Base-by-base conservation (phyloP, 495 filamentous ascomycete species). In the Glutinoglossum americanum region DNA sequence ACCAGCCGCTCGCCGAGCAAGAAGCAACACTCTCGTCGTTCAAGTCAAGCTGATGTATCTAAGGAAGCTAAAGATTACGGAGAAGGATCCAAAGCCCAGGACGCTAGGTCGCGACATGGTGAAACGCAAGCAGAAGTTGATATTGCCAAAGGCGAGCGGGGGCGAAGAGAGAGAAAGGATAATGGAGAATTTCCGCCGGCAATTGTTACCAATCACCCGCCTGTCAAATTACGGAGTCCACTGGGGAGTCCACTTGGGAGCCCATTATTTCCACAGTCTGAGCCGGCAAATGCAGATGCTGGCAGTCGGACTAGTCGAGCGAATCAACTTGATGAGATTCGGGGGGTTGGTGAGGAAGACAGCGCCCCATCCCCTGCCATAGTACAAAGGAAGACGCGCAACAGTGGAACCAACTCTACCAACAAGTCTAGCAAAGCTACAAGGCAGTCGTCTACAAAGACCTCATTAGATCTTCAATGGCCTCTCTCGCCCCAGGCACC, bases 341-440 rank as follows among this genome's bases (percentile, higher is more conserved):
- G 23, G n/a, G 53, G 15, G n/a, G 48, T 35, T 26, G 57, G 57
- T 41, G 56, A 53, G 13, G 35, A 56, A 19, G 55, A 57, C 21
- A 56, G 27, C 21, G 57, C 57, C 19, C 57, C 57, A 28, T 54
- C 51, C 13, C 57, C 57, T 9, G 48, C 57, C 3, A 54, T 59
- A 37, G 26, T 35, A 11, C 51, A 55, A 41, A 33, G 57, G 27
- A 54, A 55, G 33, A 17, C 57, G 15, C 47, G 57, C 1, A 53
- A 59, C n/a, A 33, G 47, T n/a, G 49, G 32, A 26, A 9, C 26
- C 30, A 21, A 11, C 21, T 32, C 33, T 30, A n/a, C 32, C 5
- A 28, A 25, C 21, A 32, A 21, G 26, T 28, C 57, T 10, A 13
- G 32, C 35, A 28, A 39, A 13, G 13, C 57, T 7, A 15, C 35